These are phyloP conservation scores for Penicillium cinerascens DNA, from an alignment of 495 filamentous ascomycete genomes.

Conservation along the genomic window DNA sequence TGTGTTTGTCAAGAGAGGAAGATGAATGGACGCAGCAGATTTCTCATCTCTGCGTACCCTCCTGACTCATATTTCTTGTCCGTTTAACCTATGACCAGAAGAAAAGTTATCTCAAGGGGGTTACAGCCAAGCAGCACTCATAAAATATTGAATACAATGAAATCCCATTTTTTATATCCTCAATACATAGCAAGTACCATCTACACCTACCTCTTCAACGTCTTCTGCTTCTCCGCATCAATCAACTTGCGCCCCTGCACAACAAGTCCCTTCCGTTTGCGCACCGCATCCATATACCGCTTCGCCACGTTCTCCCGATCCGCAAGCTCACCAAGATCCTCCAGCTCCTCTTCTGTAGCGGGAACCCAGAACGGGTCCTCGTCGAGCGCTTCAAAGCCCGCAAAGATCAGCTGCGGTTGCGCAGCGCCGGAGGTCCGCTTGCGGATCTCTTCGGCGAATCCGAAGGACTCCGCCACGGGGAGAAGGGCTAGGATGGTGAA, in stretches of 20 bases:
- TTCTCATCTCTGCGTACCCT: slow-evolving; percentile 31
- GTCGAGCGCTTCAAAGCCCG: slow-evolving; percentile 81
- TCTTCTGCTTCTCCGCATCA: slow-evolving; percentile 99
- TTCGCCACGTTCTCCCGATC: slow-evolving; percentile 95
- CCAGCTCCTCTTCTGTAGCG: slow-evolving; percentile 91
- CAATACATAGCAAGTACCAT: background rate
- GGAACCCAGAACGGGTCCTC: slow-evolving; percentile 99
- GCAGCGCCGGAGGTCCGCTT: slow-evolving; percentile 90
- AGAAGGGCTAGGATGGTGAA: slow-evolving; percentile 85
- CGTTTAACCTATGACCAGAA: slow-evolving; percentile 13
- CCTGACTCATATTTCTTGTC: slow-evolving; percentile 20
- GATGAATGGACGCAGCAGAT: slow-evolving; percentile 33
- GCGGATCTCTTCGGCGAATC: slow-evolving; percentile 92
- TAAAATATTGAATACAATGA: background rate
- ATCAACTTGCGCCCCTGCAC: slow-evolving; percentile 78
- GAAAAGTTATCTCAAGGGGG: slow-evolving; percentile 15
- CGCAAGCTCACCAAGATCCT: slow-evolving; percentile 90
- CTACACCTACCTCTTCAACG: slow-evolving; percentile 72
- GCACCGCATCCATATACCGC: slow-evolving; percentile 87
- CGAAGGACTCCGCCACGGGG: slow-evolving; percentile 91
- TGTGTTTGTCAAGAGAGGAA: slow-evolving; percentile 54
- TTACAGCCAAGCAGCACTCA: slow-evolving; percentile 22
- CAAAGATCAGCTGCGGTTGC: slow-evolving; percentile 87
- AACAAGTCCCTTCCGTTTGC: slow-evolving; percentile 79
- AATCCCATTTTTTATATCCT: background rate